These are phyloP conservation scores for Phytopythium cucurbitacearum DNA, from an alignment of 352 stramenopile genomes.

Conservation along the genomic window DNA sequence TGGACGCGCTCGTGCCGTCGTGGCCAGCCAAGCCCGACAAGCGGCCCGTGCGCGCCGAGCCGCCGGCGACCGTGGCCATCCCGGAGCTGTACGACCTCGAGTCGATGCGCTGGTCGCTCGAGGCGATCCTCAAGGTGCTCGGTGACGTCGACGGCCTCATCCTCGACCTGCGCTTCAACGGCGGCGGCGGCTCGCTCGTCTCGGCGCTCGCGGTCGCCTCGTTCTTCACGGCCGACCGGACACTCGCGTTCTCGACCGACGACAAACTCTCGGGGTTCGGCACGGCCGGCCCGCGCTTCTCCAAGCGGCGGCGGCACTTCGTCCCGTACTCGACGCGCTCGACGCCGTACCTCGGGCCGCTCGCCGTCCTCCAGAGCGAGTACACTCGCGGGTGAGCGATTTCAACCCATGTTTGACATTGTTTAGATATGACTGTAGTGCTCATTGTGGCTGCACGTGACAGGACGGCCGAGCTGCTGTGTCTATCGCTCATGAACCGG, in stretches of 20 bases:
- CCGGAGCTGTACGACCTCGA: slow-evolving; percentile 85
- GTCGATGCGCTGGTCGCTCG: slow-evolving; percentile 83
- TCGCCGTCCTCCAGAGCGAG: slow-evolving; percentile 72
- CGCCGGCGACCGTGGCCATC: slow-evolving; percentile 21
- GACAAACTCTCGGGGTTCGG: slow-evolving; percentile 43
- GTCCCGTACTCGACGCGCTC: slow-evolving; percentile 51
- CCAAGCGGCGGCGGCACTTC: slow-evolving; percentile 54
- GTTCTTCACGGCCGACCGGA: slow-evolving; percentile 52
- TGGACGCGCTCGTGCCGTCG: slow-evolving; percentile 52
- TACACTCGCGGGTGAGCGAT: slow-evolving; percentile 66
- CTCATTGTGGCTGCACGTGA: not conserved
- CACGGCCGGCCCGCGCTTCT: slow-evolving; percentile 27
- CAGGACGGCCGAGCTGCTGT: slow-evolving; percentile 69
- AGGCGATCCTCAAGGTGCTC: slow-evolving; percentile 65
- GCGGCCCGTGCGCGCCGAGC: not conserved
- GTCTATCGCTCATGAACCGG: slow-evolving; percentile 61
- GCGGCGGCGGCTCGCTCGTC: slow-evolving; percentile 60
- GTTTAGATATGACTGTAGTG: not conserved
- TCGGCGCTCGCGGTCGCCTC: slow-evolving; percentile 63
- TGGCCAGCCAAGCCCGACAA: slow-evolving; percentile 22
- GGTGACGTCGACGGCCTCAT: slow-evolving; percentile 68
- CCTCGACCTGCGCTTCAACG: slow-evolving; percentile 73
- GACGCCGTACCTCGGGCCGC: slow-evolving; percentile 54
- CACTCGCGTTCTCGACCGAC: slow-evolving; percentile 65
- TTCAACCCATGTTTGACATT: no score